A percentile compares a stretch with the other conserved stretches of the same genome.
These are phyloP conservation scores for Globisporangium camurandrum DNA, from an alignment of 352 stramenopile genomes.

Conservation along the genomic window DNA sequence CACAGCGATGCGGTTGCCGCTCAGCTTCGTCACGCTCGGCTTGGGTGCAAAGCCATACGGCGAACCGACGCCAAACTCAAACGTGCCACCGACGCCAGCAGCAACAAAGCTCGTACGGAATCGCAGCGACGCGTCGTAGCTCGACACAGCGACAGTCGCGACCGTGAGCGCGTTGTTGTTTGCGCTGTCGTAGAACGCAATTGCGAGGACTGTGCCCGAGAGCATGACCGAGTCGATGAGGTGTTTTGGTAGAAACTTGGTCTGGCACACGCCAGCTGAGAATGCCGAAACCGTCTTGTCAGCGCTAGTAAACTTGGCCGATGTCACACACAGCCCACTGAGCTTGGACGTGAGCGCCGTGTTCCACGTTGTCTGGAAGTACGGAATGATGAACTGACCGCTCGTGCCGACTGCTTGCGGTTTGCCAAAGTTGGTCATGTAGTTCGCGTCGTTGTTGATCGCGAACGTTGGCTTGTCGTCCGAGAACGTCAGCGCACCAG, in stretches of 20 bases:
- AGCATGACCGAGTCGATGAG: conserved; percentile 63
- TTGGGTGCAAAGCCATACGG: conserved; percentile 59
- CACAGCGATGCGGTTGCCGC: conserved; percentile 46
- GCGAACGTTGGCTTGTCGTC: conserved; percentile 37
- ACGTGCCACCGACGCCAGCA: conserved; percentile 39
- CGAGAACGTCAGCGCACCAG: conserved; percentile 50
- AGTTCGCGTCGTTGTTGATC: conserved; percentile 32
- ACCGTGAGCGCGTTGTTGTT: conserved; percentile 77
- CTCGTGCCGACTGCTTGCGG: conserved; percentile 53
- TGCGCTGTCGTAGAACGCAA: conserved; percentile 61
- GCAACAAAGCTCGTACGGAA: conserved; percentile 69
- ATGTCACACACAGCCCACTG: conserved; percentile 24
- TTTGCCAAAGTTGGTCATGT: conserved; percentile 42
- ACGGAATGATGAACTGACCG: conserved; percentile 54
- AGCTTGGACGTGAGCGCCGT: conserved; percentile 2
- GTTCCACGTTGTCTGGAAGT: conserved; percentile 27
- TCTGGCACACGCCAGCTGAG: conserved; percentile 33
- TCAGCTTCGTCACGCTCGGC: conserved; percentile 38
- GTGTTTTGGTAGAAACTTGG: conserved; percentile 49
- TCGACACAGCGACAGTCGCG: conserved; percentile 56
- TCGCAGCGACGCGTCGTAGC: conserved; percentile 33
- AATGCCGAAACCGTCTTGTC: conserved; percentile 26
- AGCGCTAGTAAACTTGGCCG: conserved; percentile 18
- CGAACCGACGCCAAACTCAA: conserved; percentile 69
- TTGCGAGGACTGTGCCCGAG: conserved; percentile 42